Percentiles rank a stretch among this genome's conserved stretches.
Conservation (phyloP, 345 rosid genomes). For the Arabidopsis suecica region DNA sequence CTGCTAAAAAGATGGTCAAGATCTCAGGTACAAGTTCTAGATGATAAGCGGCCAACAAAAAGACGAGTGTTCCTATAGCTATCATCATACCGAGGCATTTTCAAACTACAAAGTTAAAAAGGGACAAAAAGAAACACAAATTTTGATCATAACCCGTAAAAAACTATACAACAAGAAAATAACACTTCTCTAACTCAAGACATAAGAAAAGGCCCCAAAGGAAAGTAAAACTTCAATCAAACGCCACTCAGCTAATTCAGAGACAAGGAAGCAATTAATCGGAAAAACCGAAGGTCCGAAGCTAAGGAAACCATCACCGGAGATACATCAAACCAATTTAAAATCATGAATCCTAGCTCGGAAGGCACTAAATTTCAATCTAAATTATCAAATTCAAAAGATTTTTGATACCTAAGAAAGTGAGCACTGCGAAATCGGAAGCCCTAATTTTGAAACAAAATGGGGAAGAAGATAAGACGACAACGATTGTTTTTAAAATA, state of each 20-base stretch:
- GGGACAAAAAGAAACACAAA: neutral
- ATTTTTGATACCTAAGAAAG: constrained; percentile 20
- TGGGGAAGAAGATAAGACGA: too few species aligned
- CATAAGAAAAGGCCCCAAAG: too few species aligned
- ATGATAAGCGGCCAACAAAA: constrained; percentile 60
- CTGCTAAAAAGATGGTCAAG: constrained; percentile 63
- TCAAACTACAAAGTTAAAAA: constrained; percentile 32
- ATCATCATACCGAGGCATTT: constrained; percentile 63
- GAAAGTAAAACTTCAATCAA: neutral
- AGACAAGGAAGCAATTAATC: neutral
- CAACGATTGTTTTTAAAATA: too few species aligned
- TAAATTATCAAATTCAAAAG: neutral
- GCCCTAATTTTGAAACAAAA: constrained; percentile 32
- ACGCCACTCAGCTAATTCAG: neutral
- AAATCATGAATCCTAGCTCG: constrained; percentile 5
- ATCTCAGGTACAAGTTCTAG: constrained; percentile 62
- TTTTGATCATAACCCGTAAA: neutral
- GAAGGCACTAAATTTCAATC: neutral
- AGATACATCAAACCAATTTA: neutral
- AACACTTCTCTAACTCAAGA: neutral
- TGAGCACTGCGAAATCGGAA: neutral
- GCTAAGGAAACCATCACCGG: neutral
- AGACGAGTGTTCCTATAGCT: constrained; percentile 60
- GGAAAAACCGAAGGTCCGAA: neutral
- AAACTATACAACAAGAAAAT: neutral